Conservation (phyloP, 805 yeast genomes). For the Yamadazyma philogaea region DNA sequence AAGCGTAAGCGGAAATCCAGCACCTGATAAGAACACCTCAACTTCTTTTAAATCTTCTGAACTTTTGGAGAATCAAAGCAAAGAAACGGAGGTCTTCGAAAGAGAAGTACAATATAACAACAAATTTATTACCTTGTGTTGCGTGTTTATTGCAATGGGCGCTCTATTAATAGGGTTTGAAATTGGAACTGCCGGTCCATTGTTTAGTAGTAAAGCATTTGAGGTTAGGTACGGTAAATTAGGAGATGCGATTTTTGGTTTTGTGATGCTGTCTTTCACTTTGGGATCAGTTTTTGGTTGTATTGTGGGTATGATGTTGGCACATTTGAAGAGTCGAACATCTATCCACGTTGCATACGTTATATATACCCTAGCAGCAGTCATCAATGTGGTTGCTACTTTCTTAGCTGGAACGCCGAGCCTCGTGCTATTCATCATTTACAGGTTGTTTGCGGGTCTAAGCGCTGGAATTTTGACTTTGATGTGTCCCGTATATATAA, state of each 20-base stretch:
- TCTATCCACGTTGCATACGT: conserved; percentile 11
- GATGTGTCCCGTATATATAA: conserved; percentile 23
- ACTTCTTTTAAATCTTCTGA: not conserved
- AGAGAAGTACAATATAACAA: conserved; percentile 4
- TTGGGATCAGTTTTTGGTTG: conserved; percentile 21
- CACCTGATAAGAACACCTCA: not conserved
- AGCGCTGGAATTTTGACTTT: conserved; percentile 24
- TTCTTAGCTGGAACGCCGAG: not conserved
- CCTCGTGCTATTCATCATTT: not conserved
- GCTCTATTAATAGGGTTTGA: conserved; percentile 14
- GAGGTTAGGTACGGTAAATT: conserved; percentile 2
- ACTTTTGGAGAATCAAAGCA: not conserved
- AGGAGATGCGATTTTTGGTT: conserved; percentile 4
- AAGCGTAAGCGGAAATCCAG: not conserved
- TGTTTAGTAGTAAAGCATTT: conserved; percentile 7
- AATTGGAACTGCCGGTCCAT: conserved; percentile 14
- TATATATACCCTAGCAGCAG: conserved; percentile 19
- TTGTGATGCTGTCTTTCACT: conserved; percentile 17
- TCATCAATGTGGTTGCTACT: conserved; percentile 9
- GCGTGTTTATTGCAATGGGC: conserved; percentile 6
- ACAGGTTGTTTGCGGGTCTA: conserved; percentile 5
- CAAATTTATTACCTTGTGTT: conserved; percentile 4
- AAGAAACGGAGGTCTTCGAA: not conserved
- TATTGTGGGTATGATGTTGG: conserved; percentile 17
- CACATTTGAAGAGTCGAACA: conserved; percentile 15